Evolutionary conservation across 1,139 yeast genomes (phyloP).

Genomic region (Nakaseomyces nivariensis): DNA sequence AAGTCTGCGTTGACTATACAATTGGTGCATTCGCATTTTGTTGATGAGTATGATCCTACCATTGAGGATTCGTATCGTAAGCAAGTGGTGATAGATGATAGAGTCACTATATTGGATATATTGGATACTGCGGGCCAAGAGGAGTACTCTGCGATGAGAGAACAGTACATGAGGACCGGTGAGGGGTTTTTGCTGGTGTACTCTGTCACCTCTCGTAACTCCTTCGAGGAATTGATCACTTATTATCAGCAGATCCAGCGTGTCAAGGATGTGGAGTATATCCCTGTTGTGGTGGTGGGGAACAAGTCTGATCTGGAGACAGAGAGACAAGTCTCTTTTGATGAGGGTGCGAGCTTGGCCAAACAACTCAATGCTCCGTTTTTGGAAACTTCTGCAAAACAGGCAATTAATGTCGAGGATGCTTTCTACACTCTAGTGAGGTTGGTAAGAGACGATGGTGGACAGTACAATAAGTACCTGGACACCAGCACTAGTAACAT

Average conservation of each 20-base stretch:
- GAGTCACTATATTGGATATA: slow-evolving; percentile 73
- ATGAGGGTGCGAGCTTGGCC: slow-evolving; percentile 75
- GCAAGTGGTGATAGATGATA: slow-evolving; percentile 69
- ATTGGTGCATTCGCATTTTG: slow-evolving; percentile 82
- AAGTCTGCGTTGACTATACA: slow-evolving; percentile 91
- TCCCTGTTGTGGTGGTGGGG: slow-evolving; percentile 68
- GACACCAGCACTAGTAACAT: slow-evolving; percentile 4
- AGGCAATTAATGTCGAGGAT: slow-evolving; percentile 86
- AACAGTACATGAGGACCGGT: slow-evolving; percentile 87
- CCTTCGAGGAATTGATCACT: slow-evolving; percentile 67
- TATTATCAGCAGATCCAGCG: slow-evolving; percentile 78
- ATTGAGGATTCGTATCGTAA: slow-evolving; percentile 85
- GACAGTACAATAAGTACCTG: slow-evolving; percentile 18
- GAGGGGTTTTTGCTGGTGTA: slow-evolving; percentile 83
- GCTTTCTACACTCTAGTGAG: slow-evolving; percentile 74
- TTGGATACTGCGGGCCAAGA: slow-evolving; percentile 98
- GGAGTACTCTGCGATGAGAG: slow-evolving; percentile 93
- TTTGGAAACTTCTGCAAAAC: slow-evolving; percentile 89
- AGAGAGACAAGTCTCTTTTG: slow-evolving; percentile 73
- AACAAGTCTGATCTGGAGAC: slow-evolving; percentile 72
- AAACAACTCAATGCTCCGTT: slow-evolving; percentile 67
- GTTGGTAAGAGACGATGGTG: slow-evolving; percentile 41
- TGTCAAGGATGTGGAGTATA: slow-evolving; percentile 69
- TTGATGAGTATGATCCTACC: slow-evolving; percentile 95
- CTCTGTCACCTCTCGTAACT: slow-evolving; percentile 69